Conservation (phyloP, 371 early-diverging fungal species). For the Lichtheimia corymbifera region DNA sequence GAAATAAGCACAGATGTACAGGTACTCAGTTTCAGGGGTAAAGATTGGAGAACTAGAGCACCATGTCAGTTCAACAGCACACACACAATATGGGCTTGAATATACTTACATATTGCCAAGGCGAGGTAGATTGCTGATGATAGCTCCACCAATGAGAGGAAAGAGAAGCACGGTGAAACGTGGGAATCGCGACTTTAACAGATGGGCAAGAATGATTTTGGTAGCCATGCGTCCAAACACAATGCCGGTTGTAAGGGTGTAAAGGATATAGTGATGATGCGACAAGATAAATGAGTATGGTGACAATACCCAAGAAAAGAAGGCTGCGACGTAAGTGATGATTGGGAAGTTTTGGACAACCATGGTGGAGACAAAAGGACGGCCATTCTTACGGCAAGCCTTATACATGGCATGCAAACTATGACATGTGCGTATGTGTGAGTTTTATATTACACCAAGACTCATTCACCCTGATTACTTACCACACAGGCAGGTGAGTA, state of each 20-base stretch:
- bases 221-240: slow-evolving; percentile 90
- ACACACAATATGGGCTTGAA: background rate
- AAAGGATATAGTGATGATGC: slow-evolving; percentile 72
- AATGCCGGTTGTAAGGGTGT: slow-evolving; percentile 71
- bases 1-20: slow-evolving; percentile 72
- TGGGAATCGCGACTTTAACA: slow-evolving; percentile 81
- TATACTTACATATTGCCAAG: slow-evolving; percentile 46
- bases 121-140: slow-evolving; percentile 62
- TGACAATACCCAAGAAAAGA: slow-evolving; percentile 70
- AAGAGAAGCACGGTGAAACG: slow-evolving; percentile 73
- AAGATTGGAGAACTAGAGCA: slow-evolving; percentile 63
- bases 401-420: slow-evolving; percentile 63
- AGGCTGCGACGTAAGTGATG: slow-evolving; percentile 52
- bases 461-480: slow-evolving; percentile 17
- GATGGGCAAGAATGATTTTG: slow-evolving; percentile 86
- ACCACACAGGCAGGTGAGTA: slow-evolving; percentile 72
- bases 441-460: background rate
- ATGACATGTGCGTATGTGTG: background rate
- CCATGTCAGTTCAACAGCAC: background rate
- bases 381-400: slow-evolving; percentile 66
- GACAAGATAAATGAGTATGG: slow-evolving; percentile 67
- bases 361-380: slow-evolving; percentile 61
- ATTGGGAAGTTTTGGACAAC: slow-evolving; percentile 69
- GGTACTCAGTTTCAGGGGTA: slow-evolving; percentile 65
- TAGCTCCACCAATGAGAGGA: slow-evolving; percentile 75